A percentile compares a stretch with the other conserved stretches of the same genome.
Evolutionary conservation across 1,139 yeast genomes (phyloP).

Genomic region (Yamadazyma trypodendri): DNA sequence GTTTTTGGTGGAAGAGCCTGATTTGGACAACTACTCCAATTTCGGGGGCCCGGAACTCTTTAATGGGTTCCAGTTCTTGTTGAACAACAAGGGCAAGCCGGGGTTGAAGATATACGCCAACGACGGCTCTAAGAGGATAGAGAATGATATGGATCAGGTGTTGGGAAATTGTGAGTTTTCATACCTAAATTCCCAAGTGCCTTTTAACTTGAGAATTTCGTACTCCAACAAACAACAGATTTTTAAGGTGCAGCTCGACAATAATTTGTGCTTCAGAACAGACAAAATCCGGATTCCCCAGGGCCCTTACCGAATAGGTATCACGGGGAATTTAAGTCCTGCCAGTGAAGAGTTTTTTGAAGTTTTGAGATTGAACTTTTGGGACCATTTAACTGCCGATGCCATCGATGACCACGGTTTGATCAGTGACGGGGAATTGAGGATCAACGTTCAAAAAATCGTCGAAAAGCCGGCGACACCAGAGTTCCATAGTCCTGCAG

Average conservation of each 20-base stretch:
- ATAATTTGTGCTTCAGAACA: slow-evolving; percentile 68
- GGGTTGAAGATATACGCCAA: slow-evolving; percentile 57
- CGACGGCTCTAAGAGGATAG: slow-evolving; percentile 47
- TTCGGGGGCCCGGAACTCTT: slow-evolving; percentile 53
- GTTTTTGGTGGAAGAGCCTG: slow-evolving; percentile 39
- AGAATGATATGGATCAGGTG: slow-evolving; percentile 27
- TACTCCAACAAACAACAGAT: slow-evolving; percentile 43
- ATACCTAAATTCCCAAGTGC: slow-evolving; percentile 67
- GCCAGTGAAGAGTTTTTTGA: slow-evolving; percentile 58
- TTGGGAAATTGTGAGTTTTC: slow-evolving; percentile 58
- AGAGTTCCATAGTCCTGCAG: slow-evolving; percentile 21
- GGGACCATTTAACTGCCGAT: slow-evolving; percentile 53
- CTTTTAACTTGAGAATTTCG: slow-evolving; percentile 63
- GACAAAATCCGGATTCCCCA: slow-evolving; percentile 44
- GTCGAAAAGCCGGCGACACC: slow-evolving; percentile 6
- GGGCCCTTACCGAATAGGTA: slow-evolving; percentile 47
- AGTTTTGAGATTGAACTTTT: slow-evolving; percentile 53
- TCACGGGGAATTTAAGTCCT: slow-evolving; percentile 43
- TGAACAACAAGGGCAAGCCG: slow-evolving; percentile 48
- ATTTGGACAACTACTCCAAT: slow-evolving; percentile 22
- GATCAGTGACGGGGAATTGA: slow-evolving; percentile 43
- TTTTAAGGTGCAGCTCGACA: slow-evolving; percentile 67
- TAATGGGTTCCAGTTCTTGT: slow-evolving; percentile 61
- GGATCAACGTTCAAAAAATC: slow-evolving; percentile 17
- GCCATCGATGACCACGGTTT: slow-evolving; percentile 59